These are phyloP conservation scores for Podospora pseudocomata DNA, from an alignment of 495 filamentous ascomycete species.

Conservation along the genomic window DNA sequence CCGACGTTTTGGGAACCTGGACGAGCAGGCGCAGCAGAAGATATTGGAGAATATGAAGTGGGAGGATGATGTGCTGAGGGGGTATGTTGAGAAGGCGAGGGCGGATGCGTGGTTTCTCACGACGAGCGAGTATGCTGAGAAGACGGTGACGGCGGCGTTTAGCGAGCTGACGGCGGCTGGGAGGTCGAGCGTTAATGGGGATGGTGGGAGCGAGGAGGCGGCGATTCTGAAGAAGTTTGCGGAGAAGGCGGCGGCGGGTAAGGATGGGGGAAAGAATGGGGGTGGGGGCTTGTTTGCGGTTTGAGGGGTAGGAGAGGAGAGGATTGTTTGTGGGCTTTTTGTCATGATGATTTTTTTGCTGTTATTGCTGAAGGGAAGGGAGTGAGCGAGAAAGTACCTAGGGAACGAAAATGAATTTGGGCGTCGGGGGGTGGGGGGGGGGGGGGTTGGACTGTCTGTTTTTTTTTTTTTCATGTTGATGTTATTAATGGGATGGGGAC, in stretches of 20 bases:
- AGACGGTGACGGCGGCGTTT: constrained; percentile 24
- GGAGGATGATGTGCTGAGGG: constrained; percentile 51
- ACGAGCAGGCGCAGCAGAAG: constrained; percentile 46
- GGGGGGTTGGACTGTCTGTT: neutral
- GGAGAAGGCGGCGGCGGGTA: neutral
- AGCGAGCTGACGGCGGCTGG: constrained; percentile 12
- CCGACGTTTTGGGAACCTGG: constrained; percentile 49
- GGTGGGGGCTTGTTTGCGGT: neutral
- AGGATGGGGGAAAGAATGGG: neutral
- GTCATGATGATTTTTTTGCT: neutral
- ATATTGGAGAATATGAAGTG: constrained; percentile 51
- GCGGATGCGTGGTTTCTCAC: constrained; percentile 55
- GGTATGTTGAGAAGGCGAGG: constrained; percentile 55
- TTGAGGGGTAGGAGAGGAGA: neutral
- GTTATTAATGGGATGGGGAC: neutral
- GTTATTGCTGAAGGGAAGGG: neutral
- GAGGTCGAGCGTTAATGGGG: neutral
- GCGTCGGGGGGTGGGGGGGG: neutral
- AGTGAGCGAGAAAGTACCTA: neutral
- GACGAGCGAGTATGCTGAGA: constrained; percentile 29
- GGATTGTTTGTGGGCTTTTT: neutral
- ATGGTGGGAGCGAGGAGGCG: neutral
- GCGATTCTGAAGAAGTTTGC: neutral
- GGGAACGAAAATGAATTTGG: neutral
- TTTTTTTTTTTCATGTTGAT: neutral